phyloP scores from a whole-genome alignment of 805 yeast species.

The Candida coleopterorum region DNA sequence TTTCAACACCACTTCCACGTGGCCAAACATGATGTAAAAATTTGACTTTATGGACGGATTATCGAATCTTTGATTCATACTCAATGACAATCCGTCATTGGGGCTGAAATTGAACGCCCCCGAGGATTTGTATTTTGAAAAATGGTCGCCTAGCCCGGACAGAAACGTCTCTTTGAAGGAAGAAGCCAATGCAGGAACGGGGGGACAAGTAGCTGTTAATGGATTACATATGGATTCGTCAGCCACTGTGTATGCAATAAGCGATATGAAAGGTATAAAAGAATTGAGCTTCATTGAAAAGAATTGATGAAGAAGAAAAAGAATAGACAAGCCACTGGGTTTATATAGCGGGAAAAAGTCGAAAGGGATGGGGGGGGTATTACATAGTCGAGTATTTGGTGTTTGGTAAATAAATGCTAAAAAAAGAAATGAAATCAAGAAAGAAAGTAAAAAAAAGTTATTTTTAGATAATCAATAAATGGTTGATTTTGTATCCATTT shows the following conservation, averaged over 20 bases:
- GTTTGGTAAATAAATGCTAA: too few species aligned
- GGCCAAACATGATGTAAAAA: constrained; percentile 87
- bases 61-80: constrained; percentile 59
- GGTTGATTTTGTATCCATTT: too few species aligned
- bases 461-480: too few species aligned
- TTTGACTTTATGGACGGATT: constrained; percentile 75
- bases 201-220: constrained; percentile 20
- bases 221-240: constrained; percentile 23
- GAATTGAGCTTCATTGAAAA: neutral
- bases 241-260: neutral
- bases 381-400: too few species aligned
- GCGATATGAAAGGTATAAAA: neutral
- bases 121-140: constrained; percentile 13
- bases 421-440: too few species aligned
- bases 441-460: too few species aligned
- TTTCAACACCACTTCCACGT: constrained; percentile 63
- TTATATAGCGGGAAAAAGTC: too few species aligned
- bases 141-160: constrained; percentile 15
- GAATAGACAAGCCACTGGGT: too few species aligned
- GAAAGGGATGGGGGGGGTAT: too few species aligned
- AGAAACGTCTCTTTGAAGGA: constrained; percentile 27
- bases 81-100: constrained; percentile 58
- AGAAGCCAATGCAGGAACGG: constrained; percentile 25
- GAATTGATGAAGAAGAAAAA: too few species aligned
- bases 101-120: constrained; percentile 25